Conservation (phyloP, 805 yeast species). For the Starmerella scarabaei region DNA sequence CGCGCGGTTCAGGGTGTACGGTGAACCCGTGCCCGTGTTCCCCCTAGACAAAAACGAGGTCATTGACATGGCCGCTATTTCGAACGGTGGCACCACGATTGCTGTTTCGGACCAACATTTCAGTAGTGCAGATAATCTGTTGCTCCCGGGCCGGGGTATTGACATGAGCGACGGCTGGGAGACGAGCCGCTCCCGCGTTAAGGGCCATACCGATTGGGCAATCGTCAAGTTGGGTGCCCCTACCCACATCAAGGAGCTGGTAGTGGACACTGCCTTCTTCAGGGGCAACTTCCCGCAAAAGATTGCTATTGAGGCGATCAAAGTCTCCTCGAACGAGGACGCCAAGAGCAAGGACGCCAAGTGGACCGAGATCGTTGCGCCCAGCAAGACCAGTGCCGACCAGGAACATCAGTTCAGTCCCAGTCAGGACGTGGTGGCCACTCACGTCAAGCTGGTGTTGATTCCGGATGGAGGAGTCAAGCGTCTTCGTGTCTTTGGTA, state of each 20-base stretch:
- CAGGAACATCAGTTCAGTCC: slow-evolving; percentile 47
- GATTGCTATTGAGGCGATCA: slow-evolving; percentile 53
- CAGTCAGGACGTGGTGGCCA: slow-evolving; percentile 23
- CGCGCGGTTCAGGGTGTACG: slow-evolving; percentile 84
- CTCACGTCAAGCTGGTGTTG: slow-evolving; percentile 68
- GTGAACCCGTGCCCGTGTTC: slow-evolving; percentile 61
- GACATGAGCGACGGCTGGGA: slow-evolving; percentile 99
- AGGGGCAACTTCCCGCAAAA: slow-evolving; percentile 90
- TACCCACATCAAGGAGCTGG: slow-evolving; percentile 39
- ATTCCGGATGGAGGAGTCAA: slow-evolving; percentile 97
- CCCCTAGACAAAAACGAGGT: slow-evolving; percentile 36
- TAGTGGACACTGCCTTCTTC: slow-evolving; percentile 86
- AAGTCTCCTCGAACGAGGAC: slow-evolving; percentile 26
- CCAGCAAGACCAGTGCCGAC: slow-evolving; percentile 71
- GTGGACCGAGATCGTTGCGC: slow-evolving; percentile 57
- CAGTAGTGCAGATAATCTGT: slow-evolving; percentile 77
- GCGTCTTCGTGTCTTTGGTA: slow-evolving; percentile 74
- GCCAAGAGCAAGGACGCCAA: slow-evolving; percentile 33
- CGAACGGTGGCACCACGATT: slow-evolving; percentile 81
- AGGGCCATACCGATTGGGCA: slow-evolving; percentile 88
- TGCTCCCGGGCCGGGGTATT: slow-evolving; percentile 86
- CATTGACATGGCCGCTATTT: slow-evolving; percentile 67
- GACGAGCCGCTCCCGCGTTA: slow-evolving; percentile 71
- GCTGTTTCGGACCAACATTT: slow-evolving; percentile 84
- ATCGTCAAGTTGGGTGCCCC: slow-evolving; percentile 68